Base-by-base conservation (phyloP, 164 flowering plant species). In the Chimonanthus praecox region DNA sequence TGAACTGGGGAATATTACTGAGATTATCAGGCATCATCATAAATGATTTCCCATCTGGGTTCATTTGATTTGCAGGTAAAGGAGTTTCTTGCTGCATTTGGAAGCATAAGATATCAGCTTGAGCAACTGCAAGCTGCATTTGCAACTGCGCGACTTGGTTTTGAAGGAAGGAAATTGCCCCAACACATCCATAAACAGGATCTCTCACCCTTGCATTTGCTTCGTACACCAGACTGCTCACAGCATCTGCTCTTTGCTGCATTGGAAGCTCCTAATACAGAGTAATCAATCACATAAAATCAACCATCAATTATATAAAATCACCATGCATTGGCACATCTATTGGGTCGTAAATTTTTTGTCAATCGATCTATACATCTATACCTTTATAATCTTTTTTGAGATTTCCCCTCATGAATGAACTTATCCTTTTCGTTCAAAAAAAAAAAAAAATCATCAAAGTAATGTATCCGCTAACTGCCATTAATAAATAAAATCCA, bases 81-180 rank as follows among this genome's bases (percentile, higher is more conserved):
- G 74, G 44, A 1, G 83, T 83, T 68, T 85, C 87, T 66, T 90
- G 95, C 90, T 89, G 86, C 84, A 33, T 44, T 33, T 89, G 94
- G 74, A 86, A 84, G 83, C 91, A 87, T 6, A 89, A 82, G 6
- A 90, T 88, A 85, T 90, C 91, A 21, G 95, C 87, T 74, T 90
- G 90, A 69, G 92, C 92, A 46, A 88, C 83, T 0, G 92, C 95
- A 1, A 90, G 89, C 76, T 90, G 89, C 92, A 90, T 90, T 79
- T 90, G 91, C 6, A 90, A 79, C 73, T 88, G 84, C 3, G 89
- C 82, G 0, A 90, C 91, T 79, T 90, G 91, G 78, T 82, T 85
- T 74, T 90, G 93, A n/a, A 90, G 78, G 78, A 80, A 85, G 0
- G 95, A 90, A 15, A 90, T 89, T 15, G 93, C 93, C 16, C 95